Evolutionary conservation across 176 grass and related monocot genomes (phyloP).

Genomic region (Dactylis glomerata): DNA sequence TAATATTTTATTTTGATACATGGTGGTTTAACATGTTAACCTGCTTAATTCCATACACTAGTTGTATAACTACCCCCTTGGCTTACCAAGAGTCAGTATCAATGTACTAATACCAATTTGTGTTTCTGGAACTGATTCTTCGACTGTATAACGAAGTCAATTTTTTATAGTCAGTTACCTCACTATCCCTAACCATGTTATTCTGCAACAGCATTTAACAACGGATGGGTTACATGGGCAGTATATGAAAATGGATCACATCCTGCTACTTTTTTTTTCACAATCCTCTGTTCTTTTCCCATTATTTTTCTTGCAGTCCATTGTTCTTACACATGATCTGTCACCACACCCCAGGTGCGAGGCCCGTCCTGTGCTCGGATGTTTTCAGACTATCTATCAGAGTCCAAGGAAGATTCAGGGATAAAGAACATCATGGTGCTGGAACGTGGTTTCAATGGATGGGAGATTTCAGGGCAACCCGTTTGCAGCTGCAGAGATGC

Average conservation of each 20-base stretch:
- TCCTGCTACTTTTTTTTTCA: background rate
- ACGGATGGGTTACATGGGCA: background rate
- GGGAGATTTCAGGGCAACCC: conserved; percentile 62
- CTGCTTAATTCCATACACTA: background rate
- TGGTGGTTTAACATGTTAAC: background rate
- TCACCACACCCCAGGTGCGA: conserved; percentile 46
- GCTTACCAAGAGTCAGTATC: background rate
- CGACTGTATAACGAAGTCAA: background rate
- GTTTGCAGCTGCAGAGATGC: conserved; percentile 61
- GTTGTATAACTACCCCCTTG: background rate
- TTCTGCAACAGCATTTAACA: background rate
- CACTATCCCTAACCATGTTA: background rate
- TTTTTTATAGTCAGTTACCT: background rate
- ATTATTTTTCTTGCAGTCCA: background rate
- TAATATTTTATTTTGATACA: background rate
- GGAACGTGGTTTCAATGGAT: conserved; percentile 80
- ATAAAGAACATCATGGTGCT: conserved; percentile 73
- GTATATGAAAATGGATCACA: conserved; percentile 1
- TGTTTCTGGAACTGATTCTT: background rate
- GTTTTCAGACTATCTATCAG: conserved; percentile 62
- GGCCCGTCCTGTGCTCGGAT: conserved; percentile 70
- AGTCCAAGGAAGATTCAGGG: conserved; percentile 47
- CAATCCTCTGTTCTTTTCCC: background rate
- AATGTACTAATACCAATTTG: background rate
- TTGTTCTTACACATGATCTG: background rate